Percentiles rank a stretch among this genome's conserved stretches.
Evolutionary conservation across 1,284 basidiomycete genomes (phyloP).

Genomic region (Trametes pubescens): DNA sequence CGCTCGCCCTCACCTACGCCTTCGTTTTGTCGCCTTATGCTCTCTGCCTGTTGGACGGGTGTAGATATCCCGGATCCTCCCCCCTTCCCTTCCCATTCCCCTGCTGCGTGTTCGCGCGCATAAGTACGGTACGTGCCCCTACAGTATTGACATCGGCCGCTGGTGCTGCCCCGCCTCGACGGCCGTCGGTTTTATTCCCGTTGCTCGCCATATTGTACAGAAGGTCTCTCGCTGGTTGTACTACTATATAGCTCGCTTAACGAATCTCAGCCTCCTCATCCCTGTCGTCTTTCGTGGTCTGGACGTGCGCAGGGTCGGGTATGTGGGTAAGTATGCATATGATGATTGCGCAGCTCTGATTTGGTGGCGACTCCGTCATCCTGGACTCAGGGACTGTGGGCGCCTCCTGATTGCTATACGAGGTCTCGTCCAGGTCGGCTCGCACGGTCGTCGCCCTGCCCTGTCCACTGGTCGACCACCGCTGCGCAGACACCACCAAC

Average conservation of each 20-base stretch:
- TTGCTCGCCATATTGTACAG: conserved; percentile 19
- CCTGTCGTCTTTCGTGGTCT: background rate
- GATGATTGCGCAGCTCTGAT: conserved; percentile 5
- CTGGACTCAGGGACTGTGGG: background rate
- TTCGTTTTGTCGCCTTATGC: background rate
- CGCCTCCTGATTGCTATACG: background rate
- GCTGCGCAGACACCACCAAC: background rate
- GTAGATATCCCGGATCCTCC: conserved; percentile 12
- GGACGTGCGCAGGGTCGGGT: no score
- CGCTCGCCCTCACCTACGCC: background rate
- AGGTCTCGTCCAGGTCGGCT: conserved; percentile 9
- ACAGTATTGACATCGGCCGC: background rate
- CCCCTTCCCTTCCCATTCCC: background rate
- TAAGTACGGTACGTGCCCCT: background rate
- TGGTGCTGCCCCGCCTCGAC: background rate
- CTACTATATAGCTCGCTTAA: conserved; percentile 24
- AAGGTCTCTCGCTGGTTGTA: conserved; percentile 20
- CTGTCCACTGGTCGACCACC: background rate
- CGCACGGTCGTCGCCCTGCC: conserved; percentile 12
- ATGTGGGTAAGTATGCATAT: no score
- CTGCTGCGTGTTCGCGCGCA: background rate
- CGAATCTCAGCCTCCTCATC: background rate
- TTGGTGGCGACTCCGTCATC: background rate
- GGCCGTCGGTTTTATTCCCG: background rate
- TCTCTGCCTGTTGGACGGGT: conserved; percentile 15